Evolutionary conservation across 2,329 filamentous ascomycete genomes (phyloP).

Genomic region (Nemania bipapillata): DNA sequence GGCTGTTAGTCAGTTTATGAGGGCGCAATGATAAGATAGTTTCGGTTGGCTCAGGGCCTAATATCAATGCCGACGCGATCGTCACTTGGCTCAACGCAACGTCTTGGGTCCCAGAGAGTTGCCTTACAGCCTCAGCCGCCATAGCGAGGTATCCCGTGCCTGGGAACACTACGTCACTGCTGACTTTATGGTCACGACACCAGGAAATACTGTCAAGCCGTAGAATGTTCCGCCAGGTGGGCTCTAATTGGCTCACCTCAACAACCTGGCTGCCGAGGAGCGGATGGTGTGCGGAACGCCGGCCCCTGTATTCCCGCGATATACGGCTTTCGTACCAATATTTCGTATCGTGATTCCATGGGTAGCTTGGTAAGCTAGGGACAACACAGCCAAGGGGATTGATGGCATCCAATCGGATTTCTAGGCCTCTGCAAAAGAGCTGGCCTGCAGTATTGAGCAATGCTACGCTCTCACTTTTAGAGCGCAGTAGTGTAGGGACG

Average conservation of each 20-base stretch:
- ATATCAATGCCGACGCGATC: slow-evolving; percentile 2
- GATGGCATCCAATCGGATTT: slow-evolving; percentile 27
- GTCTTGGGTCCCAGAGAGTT: slow-evolving; percentile 33
- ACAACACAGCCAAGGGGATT: slow-evolving; percentile 34
- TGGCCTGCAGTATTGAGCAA: slow-evolving; percentile 38
- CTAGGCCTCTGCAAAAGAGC: slow-evolving; percentile 28
- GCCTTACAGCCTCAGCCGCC: slow-evolving; percentile 55
- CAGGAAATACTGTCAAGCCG: slow-evolving; percentile 56
- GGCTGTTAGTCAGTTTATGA: slow-evolving; percentile 12
- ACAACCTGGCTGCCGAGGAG: slow-evolving; percentile 49
- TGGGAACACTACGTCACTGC: slow-evolving; percentile 56
- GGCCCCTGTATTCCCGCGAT: slow-evolving; percentile 35
- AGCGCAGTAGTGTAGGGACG: slow-evolving; percentile 32
- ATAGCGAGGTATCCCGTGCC: slow-evolving; percentile 58
- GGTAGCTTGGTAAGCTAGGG: slow-evolving; percentile 41
- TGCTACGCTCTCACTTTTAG: slow-evolving; percentile 23
- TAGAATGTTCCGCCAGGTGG: slow-evolving; percentile 57
- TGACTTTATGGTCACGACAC: slow-evolving; percentile 58
- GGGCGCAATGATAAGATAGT: slow-evolving; percentile 9
- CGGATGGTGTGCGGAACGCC: slow-evolving; percentile 44
- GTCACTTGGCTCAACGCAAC: slow-evolving; percentile 1
- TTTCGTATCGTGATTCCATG: slow-evolving; percentile 40
- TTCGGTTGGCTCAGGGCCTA: slow-evolving; percentile 13
- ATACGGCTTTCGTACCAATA: slow-evolving; percentile 44
- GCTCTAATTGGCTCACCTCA: slow-evolving; percentile 50